Percentiles rank a stretch among this genome's conserved stretches.
phyloP scores from a whole-genome alignment of 192 early-diverging fungal species.

The Cladochytrium replicatum region DNA sequence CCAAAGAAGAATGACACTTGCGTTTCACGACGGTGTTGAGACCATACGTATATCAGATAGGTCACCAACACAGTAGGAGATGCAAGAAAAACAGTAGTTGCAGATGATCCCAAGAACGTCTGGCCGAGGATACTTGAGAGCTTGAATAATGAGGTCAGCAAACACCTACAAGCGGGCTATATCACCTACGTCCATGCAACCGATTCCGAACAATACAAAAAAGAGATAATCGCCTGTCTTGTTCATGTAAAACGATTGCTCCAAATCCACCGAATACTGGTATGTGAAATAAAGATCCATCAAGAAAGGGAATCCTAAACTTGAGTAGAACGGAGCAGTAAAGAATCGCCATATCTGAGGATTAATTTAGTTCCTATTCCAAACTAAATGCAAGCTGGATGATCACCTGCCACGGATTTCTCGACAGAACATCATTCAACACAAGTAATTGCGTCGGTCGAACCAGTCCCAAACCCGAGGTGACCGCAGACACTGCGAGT shows the following conservation, averaged over 20 bases:
- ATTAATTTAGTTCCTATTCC: too few relatives aligned
- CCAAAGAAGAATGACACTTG: conserved; percentile 66
- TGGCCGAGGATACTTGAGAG: too few relatives aligned
- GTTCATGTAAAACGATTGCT: conserved; percentile 51
- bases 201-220: conserved; percentile 54
- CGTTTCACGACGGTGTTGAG: conserved; percentile 43
- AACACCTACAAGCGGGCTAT: neutral
- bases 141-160: neutral
- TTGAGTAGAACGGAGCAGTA: conserved; percentile 52
- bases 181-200: conserved; percentile 31
- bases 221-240: conserved; percentile 72
- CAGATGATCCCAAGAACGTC: conserved; percentile 6
- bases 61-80: conserved; percentile 45
- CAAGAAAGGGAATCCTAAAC: conserved; percentile 43
- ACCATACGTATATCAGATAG: conserved; percentile 76
- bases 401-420: too few relatives aligned
- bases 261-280: conserved; percentile 60
- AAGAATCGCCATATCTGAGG: conserved; percentile 69
- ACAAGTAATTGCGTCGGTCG: too few relatives aligned
- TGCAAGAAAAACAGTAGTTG: conserved; percentile 27
- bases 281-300: conserved; percentile 69
- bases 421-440: too few relatives aligned
- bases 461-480: too few relatives aligned
- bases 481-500: too few relatives aligned
- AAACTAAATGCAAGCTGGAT: too few relatives aligned